phyloP scores from a whole-genome alignment of 2,329 filamentous ascomycete species.

The Trichothecium roseum region DNA sequence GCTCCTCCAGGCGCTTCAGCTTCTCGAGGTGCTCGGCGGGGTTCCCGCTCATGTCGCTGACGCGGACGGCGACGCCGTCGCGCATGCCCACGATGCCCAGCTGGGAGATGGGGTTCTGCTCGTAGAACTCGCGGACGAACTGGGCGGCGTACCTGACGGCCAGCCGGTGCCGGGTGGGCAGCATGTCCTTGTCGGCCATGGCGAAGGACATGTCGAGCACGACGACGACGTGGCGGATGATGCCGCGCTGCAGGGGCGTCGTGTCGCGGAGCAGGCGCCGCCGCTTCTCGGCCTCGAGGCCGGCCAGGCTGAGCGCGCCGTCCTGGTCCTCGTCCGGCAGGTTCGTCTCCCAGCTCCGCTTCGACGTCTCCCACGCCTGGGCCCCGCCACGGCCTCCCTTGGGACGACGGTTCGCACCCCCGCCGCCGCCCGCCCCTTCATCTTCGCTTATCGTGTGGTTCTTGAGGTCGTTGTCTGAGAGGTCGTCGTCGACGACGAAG shows the following conservation, averaged over 20 bases:
- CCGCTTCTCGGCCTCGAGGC: conserved; percentile 74
- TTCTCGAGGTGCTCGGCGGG: conserved; percentile 77
- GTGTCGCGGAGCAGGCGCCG: conserved; percentile 79
- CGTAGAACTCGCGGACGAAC: conserved; percentile 91
- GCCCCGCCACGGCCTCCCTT: conserved; percentile 28
- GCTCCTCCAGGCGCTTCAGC: conserved; percentile 54
- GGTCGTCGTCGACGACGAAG: too few species aligned
- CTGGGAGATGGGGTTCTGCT: conserved; percentile 97
- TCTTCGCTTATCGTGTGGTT: conserved; percentile 34
- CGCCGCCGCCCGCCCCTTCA: conserved; percentile 9
- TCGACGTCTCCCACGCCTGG: conserved; percentile 57
- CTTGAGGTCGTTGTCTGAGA: conserved; percentile 18
- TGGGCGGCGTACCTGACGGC: conserved; percentile 73
- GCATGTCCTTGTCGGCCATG: conserved; percentile 91
- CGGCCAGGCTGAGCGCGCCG: conserved; percentile 67
- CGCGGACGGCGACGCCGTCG: conserved; percentile 75
- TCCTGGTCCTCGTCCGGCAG: conserved; percentile 61
- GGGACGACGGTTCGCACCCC: conserved; percentile 7
- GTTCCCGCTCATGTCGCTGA: conserved; percentile 88
- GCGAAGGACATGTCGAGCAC: conserved; percentile 87
- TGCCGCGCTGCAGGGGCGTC: conserved; percentile 88
- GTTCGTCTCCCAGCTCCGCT: conserved; percentile 62
- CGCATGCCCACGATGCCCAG: conserved; percentile 87
- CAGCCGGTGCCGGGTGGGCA: conserved; percentile 77
- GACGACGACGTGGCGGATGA: conserved; percentile 90